Percentiles rank a stretch among this genome's conserved stretches.
Conservation (phyloP, 2,329 filamentous ascomycete species). For the Xylaria digitata region DNA sequence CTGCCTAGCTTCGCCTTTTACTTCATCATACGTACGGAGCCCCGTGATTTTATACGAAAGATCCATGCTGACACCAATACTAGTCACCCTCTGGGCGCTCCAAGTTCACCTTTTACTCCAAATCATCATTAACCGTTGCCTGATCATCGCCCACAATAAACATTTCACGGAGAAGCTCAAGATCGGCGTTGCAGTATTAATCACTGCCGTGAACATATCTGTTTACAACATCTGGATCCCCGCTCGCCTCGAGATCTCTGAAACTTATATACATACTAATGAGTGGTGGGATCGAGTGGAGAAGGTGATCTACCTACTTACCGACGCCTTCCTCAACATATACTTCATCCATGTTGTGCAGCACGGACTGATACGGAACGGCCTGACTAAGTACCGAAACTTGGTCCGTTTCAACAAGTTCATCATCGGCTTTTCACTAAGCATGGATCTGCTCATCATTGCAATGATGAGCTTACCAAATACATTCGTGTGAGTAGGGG, state of each 20-base stretch:
- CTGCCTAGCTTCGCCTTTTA: slow-evolving; percentile 10
- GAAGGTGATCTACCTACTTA: slow-evolving; percentile 62
- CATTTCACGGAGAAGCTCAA: slow-evolving; percentile 55
- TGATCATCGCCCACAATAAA: slow-evolving; percentile 57
- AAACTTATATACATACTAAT: slow-evolving; percentile 59
- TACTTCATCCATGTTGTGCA: slow-evolving; percentile 63
- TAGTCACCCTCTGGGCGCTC: slow-evolving; percentile 54
- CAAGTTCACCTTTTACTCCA: slow-evolving; percentile 64
- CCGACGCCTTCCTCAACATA: slow-evolving; percentile 61
- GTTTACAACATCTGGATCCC: slow-evolving; percentile 68
- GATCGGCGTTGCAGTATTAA: slow-evolving; percentile 57
- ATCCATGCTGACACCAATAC: neutral
- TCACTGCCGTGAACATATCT: slow-evolving; percentile 62
- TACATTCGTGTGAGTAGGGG: slow-evolving; percentile 52
- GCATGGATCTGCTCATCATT: slow-evolving; percentile 58
- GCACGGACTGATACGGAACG: slow-evolving; percentile 58
- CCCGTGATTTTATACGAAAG: neutral
- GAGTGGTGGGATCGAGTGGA: slow-evolving; percentile 64
- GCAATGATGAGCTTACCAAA: slow-evolving; percentile 58
- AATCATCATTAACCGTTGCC: slow-evolving; percentile 66
- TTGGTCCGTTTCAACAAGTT: slow-evolving; percentile 60
- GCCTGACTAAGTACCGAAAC: slow-evolving; percentile 60
- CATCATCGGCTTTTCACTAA: slow-evolving; percentile 58
- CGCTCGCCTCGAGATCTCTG: slow-evolving; percentile 57
- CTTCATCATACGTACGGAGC: slow-evolving; percentile 16